Evolutionary conservation across 116 monocot species (phyloP), one percentile per base, ranked within the genome.

Genomic region (Phalaenopsis hybrid): DNA sequence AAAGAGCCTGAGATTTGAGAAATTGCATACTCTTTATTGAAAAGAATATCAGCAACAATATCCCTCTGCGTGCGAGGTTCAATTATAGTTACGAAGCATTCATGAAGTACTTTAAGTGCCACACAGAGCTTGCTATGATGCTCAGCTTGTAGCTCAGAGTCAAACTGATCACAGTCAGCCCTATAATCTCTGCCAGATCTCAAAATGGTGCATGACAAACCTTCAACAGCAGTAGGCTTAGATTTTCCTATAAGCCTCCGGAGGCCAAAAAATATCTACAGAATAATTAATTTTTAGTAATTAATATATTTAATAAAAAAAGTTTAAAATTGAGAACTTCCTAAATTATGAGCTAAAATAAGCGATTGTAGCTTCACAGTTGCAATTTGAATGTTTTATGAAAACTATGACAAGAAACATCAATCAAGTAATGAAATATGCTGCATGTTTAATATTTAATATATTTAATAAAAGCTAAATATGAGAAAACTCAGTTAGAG

Each of bases 1-100:
- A 67, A 72, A 41, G 31, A 72, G 31, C 31, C 4, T 16, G 12
- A 16, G 12, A 25, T 72, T 13, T 16, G 41, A 72, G 33, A 58
- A 55, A 67, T 21, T 67, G 25, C 90, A 85, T 79, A 93, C 93
- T 89, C 89, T 87, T 78, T 89, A 77, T 87, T 93, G 81, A 89
- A 90, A 68, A 93, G 18, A 73, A 93, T 57, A 84, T 93, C 93
- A 49, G 81, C 69, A 79, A 88, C 57, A 85, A 93, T 45, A 81
- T 93, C 93, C 43, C 83, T 87, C 13, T 83, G 61, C 18, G 89
- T 93, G 10, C 91, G 91, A 65, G 93, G 85, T 78, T 93, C 93
- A 34, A 80, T 79, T 15, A 93, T 89, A 41, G 83, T 48, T 34
- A 86, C 83, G 83, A 93, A 93, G 33, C 93, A 93, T 83, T 93